phyloP scores from a whole-genome alignment of 306 rosid genomes.

The Nissolia schottii region DNA sequence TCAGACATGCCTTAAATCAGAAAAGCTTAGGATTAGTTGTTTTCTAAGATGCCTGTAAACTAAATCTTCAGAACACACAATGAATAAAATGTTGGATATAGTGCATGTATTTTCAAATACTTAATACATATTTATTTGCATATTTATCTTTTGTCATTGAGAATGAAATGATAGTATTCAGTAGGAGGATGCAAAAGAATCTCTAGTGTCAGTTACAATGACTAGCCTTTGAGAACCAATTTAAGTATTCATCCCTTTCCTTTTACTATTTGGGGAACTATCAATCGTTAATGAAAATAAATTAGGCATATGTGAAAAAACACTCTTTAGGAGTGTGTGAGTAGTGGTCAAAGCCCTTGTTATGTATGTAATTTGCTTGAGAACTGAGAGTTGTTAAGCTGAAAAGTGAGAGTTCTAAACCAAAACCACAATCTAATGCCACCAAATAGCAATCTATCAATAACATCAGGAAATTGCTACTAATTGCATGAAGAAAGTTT shows the following conservation, averaged over 20 bases:
- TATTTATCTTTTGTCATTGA: not conserved
- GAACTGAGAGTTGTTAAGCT: not conserved
- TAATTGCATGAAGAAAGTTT: slow-evolving; percentile 10
- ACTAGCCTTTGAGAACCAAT: not conserved
- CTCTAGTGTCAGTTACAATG: not conserved
- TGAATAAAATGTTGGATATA: not conserved
- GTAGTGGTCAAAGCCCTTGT: not conserved
- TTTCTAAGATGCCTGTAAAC: not conserved
- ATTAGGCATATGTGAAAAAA: not conserved
- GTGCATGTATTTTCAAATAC: not conserved
- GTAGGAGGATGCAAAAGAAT: not conserved
- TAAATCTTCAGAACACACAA: not conserved
- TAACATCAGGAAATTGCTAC: not conserved
- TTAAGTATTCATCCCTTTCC: not conserved
- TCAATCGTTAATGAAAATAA: slow-evolving; percentile 4
- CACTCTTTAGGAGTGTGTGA: not conserved
- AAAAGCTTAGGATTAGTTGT: not conserved
- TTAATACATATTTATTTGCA: not conserved
- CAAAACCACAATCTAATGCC: not conserved
- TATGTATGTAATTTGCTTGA: slow-evolving; percentile 1
- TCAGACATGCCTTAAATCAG: not conserved
- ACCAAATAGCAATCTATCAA: not conserved
- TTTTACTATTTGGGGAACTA: not conserved
- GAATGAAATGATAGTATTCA: not conserved
- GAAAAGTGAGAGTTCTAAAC: too few relatives aligned